These are phyloP conservation scores for Bromus sterilis DNA, from an alignment of 176 grass and related monocot genomes.

Conservation along the genomic window DNA sequence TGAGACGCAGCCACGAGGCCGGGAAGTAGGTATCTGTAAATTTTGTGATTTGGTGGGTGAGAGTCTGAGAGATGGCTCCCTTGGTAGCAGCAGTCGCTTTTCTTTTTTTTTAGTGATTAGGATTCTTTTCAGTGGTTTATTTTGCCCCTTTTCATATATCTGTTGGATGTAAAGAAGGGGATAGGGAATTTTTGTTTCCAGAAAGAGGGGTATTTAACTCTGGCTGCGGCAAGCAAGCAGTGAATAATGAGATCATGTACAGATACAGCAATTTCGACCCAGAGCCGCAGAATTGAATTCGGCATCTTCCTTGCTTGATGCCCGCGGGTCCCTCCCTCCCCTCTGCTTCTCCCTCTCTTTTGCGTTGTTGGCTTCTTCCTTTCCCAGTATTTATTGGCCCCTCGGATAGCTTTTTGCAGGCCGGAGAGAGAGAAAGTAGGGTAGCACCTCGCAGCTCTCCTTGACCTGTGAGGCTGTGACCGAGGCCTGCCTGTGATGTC, in stretches of 20 bases:
- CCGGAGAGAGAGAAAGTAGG: background rate
- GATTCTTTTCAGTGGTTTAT: constrained; percentile 17
- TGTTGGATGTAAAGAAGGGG: constrained; percentile 35
- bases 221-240: constrained; percentile 36
- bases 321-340: constrained; percentile 8
- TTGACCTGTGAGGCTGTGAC: constrained; percentile 39
- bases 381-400: constrained; percentile 53
- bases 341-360: constrained; percentile 18
- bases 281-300: constrained; percentile 47
- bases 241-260: constrained; percentile 71
- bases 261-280: constrained; percentile 55
- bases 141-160: constrained; percentile 24
- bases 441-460: constrained; percentile 9
- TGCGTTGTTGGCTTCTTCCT: background rate
- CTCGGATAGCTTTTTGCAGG: constrained; percentile 54
- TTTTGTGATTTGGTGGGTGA: constrained; percentile 40
- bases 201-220: constrained; percentile 65
- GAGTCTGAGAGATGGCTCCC: constrained; percentile 24
- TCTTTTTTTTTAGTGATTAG: constrained; percentile 5
- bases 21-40: constrained; percentile 42
- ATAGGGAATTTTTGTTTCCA: constrained; percentile 51
- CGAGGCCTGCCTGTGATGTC: constrained; percentile 16
- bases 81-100: background rate
- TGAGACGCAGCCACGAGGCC: constrained; percentile 35
- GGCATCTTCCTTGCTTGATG: constrained; percentile 21